Evolutionary conservation across 139 green algal genomes (phyloP).

Genomic region (Chlamydomonas asymmetrica): DNA sequence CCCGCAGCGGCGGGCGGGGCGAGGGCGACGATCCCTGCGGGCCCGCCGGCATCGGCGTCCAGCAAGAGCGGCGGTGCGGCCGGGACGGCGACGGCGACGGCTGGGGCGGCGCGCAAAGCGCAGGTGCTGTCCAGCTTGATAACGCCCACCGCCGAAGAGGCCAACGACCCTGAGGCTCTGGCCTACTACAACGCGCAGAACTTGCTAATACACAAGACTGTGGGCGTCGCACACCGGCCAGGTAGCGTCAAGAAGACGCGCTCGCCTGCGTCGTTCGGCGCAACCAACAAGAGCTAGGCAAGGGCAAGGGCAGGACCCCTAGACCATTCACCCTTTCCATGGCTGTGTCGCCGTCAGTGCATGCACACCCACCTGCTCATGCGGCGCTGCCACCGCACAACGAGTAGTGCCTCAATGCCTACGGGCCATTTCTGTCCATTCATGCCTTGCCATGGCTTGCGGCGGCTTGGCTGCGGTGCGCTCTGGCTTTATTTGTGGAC

Average conservation of each 20-base stretch:
- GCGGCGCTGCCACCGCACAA: too few relatives aligned
- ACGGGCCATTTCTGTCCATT: too few relatives aligned
- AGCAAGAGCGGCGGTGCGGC: not conserved
- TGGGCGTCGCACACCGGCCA: slow-evolving; percentile 19
- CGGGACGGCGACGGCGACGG: not conserved
- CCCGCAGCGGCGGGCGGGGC: not conserved
- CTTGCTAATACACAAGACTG: slow-evolving; percentile 15
- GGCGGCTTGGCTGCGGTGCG: too few relatives aligned
- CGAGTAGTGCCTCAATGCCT: too few relatives aligned
- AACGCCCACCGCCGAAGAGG: slow-evolving; percentile 1
- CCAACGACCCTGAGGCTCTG: slow-evolving; percentile 24
- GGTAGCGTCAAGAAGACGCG: slow-evolving; percentile 38
- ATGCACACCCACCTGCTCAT: too few relatives aligned
- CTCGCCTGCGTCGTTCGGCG: slow-evolving; percentile 19
- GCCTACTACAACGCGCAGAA: slow-evolving; percentile 47
- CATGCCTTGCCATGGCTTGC: too few relatives aligned
- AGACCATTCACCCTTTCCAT: too few relatives aligned
- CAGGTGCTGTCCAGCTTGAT: slow-evolving; percentile 29
- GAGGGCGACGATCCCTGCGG: not conserved
- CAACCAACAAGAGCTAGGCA: too few relatives aligned
- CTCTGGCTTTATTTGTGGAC: too few relatives aligned
- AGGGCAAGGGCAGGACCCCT: too few relatives aligned
- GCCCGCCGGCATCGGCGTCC: not conserved
- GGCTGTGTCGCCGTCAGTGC: too few relatives aligned
- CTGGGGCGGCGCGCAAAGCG: not conserved